A percentile compares a stretch with the other conserved stretches of the same genome.
Evolutionary conservation across 306 rosid species (phyloP).

Genomic region (Medicago arabica): DNA sequence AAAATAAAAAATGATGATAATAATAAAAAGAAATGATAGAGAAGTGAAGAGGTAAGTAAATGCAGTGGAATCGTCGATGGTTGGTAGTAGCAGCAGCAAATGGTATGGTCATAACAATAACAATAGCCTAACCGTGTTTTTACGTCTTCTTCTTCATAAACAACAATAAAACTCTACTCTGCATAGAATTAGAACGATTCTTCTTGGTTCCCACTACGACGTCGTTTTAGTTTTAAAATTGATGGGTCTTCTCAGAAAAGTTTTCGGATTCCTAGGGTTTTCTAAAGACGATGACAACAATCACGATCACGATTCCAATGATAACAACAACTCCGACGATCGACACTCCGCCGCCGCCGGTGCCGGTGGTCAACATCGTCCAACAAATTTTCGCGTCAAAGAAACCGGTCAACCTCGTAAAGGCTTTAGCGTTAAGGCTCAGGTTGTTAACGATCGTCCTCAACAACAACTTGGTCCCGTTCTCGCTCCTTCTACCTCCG

Average conservation of each 20-base stretch:
- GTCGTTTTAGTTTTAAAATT: constrained; percentile 27
- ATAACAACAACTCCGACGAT: constrained; percentile 46
- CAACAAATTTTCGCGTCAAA: constrained; percentile 44
- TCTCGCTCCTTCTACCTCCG: constrained; percentile 62
- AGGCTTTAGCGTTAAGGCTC: constrained; percentile 79
- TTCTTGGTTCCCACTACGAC: constrained; percentile 19
- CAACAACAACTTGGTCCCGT: constrained; percentile 54
- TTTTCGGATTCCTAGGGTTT: constrained; percentile 70
- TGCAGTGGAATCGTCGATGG: no score
- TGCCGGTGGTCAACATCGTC: constrained; percentile 40
- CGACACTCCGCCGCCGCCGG: constrained; percentile 19
- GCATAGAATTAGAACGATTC: background rate
- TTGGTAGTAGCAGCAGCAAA: no score
- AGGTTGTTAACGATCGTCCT: constrained; percentile 70
- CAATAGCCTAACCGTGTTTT: no score
- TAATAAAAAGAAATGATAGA: no score
- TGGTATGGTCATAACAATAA: no score
- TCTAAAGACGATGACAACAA: constrained; percentile 50
- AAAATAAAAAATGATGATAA: no score
- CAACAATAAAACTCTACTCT: no score
- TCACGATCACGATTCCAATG: constrained; percentile 64
- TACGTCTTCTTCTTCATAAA: background rate
- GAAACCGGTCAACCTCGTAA: constrained; percentile 66
- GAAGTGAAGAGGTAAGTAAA: no score
- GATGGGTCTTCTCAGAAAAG: constrained; percentile 63